phyloP scores from a whole-genome alignment of 1,139 yeast genomes.

The Kodamaea alishanica region DNA sequence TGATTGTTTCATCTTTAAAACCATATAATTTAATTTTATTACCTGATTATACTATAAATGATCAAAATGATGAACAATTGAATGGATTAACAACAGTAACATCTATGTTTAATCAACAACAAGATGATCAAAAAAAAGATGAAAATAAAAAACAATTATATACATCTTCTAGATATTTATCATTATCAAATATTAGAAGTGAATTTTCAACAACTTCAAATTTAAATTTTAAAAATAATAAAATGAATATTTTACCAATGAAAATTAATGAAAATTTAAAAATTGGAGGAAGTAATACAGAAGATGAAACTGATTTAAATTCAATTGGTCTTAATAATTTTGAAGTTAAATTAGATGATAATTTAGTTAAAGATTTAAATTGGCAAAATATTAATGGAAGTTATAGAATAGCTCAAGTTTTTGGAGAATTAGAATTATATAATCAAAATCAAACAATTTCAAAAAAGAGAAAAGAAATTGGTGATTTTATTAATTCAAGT shows the following conservation, averaged over 20 bases:
- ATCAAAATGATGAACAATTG: slow-evolving; percentile 16
- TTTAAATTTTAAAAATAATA: slow-evolving; percentile 9
- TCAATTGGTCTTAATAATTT: slow-evolving; percentile 53
- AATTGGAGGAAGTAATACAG: slow-evolving; percentile 48
- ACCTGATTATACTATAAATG: slow-evolving; percentile 40
- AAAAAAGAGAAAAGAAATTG: slow-evolving; percentile 18
- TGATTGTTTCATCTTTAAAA: slow-evolving; percentile 74
- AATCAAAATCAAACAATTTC: slow-evolving; percentile 16
- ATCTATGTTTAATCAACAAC: slow-evolving; percentile 32
- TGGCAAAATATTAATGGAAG: slow-evolving; percentile 89
- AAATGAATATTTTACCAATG: slow-evolving; percentile 33
- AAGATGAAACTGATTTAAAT: slow-evolving; percentile 20
- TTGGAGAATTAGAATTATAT: slow-evolving; percentile 61
- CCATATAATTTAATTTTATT: slow-evolving; percentile 70
- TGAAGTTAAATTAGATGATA: slow-evolving; percentile 69
- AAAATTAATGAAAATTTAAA: slow-evolving; percentile 41
- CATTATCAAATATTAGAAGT: slow-evolving; percentile 33
- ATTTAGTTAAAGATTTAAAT: slow-evolving; percentile 54
- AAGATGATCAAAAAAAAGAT: slow-evolving; percentile 22
- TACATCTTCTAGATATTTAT: slow-evolving; percentile 30
- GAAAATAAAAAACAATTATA: slow-evolving; percentile 23
- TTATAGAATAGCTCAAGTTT: slow-evolving; percentile 76
- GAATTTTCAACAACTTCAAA: slow-evolving; percentile 19
- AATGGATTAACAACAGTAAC: slow-evolving; percentile 31
- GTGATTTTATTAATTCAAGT: slow-evolving; percentile 32